Percentiles rank a stretch among this genome's conserved stretches.
Conservation (phyloP, 768 basidiomycete genomes). For the Zangia roseola region DNA sequence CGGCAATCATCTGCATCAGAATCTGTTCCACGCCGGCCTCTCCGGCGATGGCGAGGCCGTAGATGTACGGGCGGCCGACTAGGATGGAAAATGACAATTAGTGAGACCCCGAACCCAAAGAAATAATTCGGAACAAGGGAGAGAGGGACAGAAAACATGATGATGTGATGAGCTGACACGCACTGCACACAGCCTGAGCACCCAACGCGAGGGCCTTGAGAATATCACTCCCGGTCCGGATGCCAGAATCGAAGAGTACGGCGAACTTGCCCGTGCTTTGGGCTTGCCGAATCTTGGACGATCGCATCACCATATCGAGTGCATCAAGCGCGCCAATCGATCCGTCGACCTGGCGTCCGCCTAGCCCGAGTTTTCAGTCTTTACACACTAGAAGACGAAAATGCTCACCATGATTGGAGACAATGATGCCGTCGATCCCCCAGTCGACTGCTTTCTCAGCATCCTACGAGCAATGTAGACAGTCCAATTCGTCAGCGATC, state of each 20-base stretch:
- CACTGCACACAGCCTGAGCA: conserved; percentile 49
- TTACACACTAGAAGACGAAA: neutral
- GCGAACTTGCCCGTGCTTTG: conserved; percentile 61
- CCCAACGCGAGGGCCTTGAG: conserved; percentile 57
- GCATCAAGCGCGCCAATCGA: conserved; percentile 72
- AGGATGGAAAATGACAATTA: neutral
- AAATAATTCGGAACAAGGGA: neutral
- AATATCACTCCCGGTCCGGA: conserved; percentile 53
- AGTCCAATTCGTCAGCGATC: neutral
- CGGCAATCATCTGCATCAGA: conserved; percentile 42
- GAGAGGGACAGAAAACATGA: neutral
- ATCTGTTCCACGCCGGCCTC: conserved; percentile 50
- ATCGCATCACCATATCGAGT: conserved; percentile 65
- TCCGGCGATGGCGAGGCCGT: conserved; percentile 48
- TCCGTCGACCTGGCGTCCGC: conserved; percentile 77
- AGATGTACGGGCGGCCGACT: conserved; percentile 46
- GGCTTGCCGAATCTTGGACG: conserved; percentile 53
- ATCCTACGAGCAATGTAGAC: conserved; percentile 27
- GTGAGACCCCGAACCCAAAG: neutral
- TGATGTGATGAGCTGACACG: conserved; percentile 10
- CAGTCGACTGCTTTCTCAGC: conserved; percentile 59
- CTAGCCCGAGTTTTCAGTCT: conserved; percentile 32
- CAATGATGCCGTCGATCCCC: conserved; percentile 70
- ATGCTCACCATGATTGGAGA: conserved; percentile 73
- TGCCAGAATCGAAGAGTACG: conserved; percentile 66